Evolutionary conservation across 345 rosid species (phyloP).

Genomic region (Punica granatum): DNA sequence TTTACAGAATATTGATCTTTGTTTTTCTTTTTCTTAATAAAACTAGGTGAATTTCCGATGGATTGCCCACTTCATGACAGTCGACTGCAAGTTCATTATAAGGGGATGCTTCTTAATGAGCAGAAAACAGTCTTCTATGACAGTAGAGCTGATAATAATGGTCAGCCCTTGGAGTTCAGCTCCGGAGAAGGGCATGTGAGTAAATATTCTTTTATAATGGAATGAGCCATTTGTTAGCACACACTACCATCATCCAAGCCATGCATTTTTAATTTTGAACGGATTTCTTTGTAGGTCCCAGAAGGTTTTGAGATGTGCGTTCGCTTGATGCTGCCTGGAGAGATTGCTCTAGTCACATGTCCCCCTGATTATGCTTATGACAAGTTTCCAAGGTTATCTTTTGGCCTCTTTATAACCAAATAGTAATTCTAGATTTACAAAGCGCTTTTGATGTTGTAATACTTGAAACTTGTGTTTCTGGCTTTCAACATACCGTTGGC

Average conservation of each 20-base stretch:
- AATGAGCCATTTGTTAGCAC: not conserved
- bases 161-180: slow-evolving; percentile 83
- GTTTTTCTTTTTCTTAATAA: slow-evolving; percentile 1
- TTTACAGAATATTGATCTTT: not conserved
- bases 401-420: slow-evolving; percentile 2
- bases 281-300: slow-evolving; percentile 49
- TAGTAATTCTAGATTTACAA: not conserved
- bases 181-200: slow-evolving; percentile 97
- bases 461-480: not conserved
- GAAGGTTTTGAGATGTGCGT: slow-evolving; percentile 98
- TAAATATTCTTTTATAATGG: slow-evolving; percentile 3
- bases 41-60: slow-evolving; percentile 96
- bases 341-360: slow-evolving; percentile 81
- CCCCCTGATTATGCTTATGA: slow-evolving; percentile 98
- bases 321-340: slow-evolving; percentile 93
- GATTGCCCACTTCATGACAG: slow-evolving; percentile 96
- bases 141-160: slow-evolving; percentile 61
- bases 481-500: not conserved
- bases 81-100: slow-evolving; percentile 70
- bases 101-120: slow-evolving; percentile 81
- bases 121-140: slow-evolving; percentile 69
- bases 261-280: not conserved
- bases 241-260: not conserved
- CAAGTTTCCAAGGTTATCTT: slow-evolving; percentile 66
- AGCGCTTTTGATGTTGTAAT: not conserved